Evolutionary conservation across 352 stramenopile genomes (phyloP), one percentile per base, ranked within the genome.

Genomic region (Phytophthora chlamydospora): DNA sequence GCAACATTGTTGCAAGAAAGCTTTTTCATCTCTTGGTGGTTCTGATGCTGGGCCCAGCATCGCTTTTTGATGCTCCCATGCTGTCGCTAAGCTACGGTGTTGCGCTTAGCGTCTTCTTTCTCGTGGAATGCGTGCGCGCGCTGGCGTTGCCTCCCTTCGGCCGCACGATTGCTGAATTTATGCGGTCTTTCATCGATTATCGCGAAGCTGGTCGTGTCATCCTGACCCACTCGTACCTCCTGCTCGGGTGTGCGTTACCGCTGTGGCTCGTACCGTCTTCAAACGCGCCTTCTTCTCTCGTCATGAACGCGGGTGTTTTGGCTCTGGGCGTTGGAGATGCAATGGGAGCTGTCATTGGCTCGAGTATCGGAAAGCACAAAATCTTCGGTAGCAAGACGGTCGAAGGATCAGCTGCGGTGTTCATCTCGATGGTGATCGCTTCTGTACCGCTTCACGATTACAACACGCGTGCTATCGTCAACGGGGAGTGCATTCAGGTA

Each of bases 1-100:
- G 73, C 13, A 82, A 85, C 29, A 95, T 95, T 56, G 70, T 95
- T 24, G 78, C 86, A 16, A 67, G 84, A 44, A 95, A 95, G 62
- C 68, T 93, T 4, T 95, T 93, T 53, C 86, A 95, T 59, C 45
- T 83, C n/a, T 78, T 93, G 8, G 79, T 87, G 9, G 86, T 93
- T 10, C 8, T 90, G 19, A 88, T 95, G 82, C 88, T 95, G 38
- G 72, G 89, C 3, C 84, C 86, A 10, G 82, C 81, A 47, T 90
- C 69, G 17, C 75, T 83, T 24, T 24, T 67, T 8, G 77, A 88
- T 13, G 43, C 68, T 3, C 44, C 80, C 17, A 89, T 93, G 75
- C 71, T 95, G 6, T 71, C 71, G 12, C 66, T 95, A n/a, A 93
- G 83, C 46, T 93, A 93, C 54, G 84, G 83, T 14, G 81, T 93